Base-by-base conservation (phyloP, 2,329 filamentous ascomycete species). In the Ophiobolus disseminans region DNA sequence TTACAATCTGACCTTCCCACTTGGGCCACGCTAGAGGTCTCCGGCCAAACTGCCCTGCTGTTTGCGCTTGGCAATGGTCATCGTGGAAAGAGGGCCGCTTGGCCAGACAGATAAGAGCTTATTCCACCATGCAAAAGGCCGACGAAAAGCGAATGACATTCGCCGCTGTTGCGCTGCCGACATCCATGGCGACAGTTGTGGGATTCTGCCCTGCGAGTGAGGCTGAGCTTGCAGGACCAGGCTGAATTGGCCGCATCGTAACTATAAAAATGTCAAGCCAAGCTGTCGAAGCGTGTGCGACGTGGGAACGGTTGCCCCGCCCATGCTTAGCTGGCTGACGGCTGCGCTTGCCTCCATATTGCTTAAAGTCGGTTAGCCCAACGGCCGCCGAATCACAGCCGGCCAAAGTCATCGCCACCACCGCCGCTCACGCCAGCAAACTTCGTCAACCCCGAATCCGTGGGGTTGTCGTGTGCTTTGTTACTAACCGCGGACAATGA, bases 31-130 rank as follows among this genome's bases (percentile, higher is more conserved):
- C n/a, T n/a, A n/a, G n/a, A n/a, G n/a, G n/a, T n/a, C n/a, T n/a
- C n/a, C n/a, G n/a, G n/a, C n/a, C n/a, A n/a, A n/a, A n/a, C n/a
- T n/a, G n/a, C n/a, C n/a, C n/a, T n/a, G n/a, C n/a, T n/a, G n/a
- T n/a, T 28, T 16, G 19, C 9, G 26, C 39, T 41, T 41, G 39
- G 39, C 39, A 9, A 19, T 22, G 28, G 39, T 41, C 39, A 41
- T 41, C 19, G 39, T 28, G 39, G 39, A 41, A 19, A 10, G 30
- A 38, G 23, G 9, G 20, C 20, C 11, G 6, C 17, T 14, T 38
- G n/a, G 14, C 16, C 36, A n/a, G 36, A 26, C 16, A 23, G 41
- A 44, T 44, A 44, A 38, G 41, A 36, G 34, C 17, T 22, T 23
- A 28, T 31, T 22, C 30, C 13, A 32, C 30, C 30, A 14, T 32